Base-by-base conservation (phyloP, 2,329 filamentous ascomycete species). In the Nigrograna mackinnonii region DNA sequence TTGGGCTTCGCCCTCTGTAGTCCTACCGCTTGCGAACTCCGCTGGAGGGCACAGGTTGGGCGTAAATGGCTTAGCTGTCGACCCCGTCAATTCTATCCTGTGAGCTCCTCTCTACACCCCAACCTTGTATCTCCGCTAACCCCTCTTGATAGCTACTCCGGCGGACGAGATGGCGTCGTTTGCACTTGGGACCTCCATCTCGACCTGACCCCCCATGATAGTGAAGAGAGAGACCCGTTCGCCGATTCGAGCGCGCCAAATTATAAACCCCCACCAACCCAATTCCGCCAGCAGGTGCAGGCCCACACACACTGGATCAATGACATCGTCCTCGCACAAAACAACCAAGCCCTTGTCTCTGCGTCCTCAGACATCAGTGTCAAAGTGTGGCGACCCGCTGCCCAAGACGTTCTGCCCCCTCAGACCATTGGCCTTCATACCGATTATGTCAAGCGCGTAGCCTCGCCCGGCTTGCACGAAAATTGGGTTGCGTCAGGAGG, bases 261-360 rank as follows among this genome's bases (percentile, higher is more conserved):
- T 49, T 55, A 60, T 53, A 68, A 67, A 45, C 63, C 64, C n/a
- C 68, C 70, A 37, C 70, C 76, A 7, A 80, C 80, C 13, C 74
- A 74, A 3, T 80, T 83, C 58, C 76, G 79, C 46, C 77, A 79
- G 49, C 81, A 87, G 64, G 81, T 85, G 13, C 85, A 87, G 65
- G 91, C 91, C 6, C 91, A 96, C 68, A 96, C 90, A 37, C 90
- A 95, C 69, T 96, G 91, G 91, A 86, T 96, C 72, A 96, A 96
- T 71, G 91, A 96, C 68, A 89, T 96, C 50, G 82, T 85, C 17
- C 80, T 96, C 41, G 87, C 87, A 6, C 83, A 91, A 62, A 82
- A 85, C 59, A 89, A 91, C 60, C 78, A 83, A 14, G 87, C 88
- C 17, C 78, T 96, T 36, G 86, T 96, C 22, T 95, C 91, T 7